phyloP scores from a whole-genome alignment of 2,329 filamentous ascomycete species.

The Waltergamsia citrina region DNA sequence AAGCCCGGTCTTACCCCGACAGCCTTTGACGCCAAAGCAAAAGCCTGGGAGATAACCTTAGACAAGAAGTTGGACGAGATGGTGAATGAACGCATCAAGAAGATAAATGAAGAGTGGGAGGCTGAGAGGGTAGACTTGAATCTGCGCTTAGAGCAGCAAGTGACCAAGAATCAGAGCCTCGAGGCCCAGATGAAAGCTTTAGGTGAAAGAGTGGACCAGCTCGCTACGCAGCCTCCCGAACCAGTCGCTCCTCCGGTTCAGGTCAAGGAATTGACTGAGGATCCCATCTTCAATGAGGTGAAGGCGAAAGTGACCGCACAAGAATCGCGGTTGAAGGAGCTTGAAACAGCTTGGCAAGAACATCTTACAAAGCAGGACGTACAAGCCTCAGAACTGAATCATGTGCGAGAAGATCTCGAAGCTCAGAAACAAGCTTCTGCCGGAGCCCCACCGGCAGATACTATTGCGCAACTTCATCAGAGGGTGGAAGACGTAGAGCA shows the following conservation, averaged over 20 bases:
- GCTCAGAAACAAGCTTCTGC: no score
- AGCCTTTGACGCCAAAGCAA: neutral
- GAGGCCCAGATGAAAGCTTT: neutral
- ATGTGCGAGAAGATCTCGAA: no score
- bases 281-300: neutral
- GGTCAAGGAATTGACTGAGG: neutral
- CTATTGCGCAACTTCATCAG: no score
- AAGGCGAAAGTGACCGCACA: neutral
- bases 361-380: no score
- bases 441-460: no score
- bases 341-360: no score
- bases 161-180: neutral
- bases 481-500: no score
- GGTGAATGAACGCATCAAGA: neutral
- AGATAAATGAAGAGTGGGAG: neutral
- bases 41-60: neutral
- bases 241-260: no score
- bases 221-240: neutral
- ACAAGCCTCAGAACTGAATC: no score
- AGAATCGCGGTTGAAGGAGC: neutral
- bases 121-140: neutral
- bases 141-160: neutral
- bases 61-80: constrained; percentile 1
- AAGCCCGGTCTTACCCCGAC: neutral
- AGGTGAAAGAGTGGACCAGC: neutral